These are phyloP conservation scores for Pichiaceae sp. DNA, from an alignment of 1,139 yeast species.

Conservation along the genomic window DNA sequence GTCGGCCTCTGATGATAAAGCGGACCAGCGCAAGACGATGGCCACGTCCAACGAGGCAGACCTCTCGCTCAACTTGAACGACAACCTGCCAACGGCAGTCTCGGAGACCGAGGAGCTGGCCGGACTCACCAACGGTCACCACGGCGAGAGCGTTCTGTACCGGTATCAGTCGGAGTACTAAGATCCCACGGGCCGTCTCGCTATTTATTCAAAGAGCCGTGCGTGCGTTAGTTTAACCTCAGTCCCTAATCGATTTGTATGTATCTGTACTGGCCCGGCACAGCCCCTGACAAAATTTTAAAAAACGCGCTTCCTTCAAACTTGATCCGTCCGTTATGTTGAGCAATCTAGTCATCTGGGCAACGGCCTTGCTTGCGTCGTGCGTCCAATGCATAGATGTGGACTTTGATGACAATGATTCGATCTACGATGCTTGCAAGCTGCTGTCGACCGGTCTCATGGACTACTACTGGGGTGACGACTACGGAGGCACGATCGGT, in stretches of 20 bases:
- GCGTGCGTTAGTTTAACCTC: no score
- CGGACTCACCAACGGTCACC: slow-evolving; percentile 22
- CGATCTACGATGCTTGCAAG: slow-evolving; percentile 44
- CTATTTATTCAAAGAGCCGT: neutral
- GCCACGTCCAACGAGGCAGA: slow-evolving; percentile 20
- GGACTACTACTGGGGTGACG: slow-evolving; percentile 74
- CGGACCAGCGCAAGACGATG: slow-evolving; percentile 1
- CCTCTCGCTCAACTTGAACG: slow-evolving; percentile 17
- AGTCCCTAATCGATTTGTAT: no score
- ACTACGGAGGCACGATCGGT: slow-evolving; percentile 71
- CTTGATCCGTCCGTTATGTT: no score
- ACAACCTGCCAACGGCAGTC: slow-evolving; percentile 19
- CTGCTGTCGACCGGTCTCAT: slow-evolving; percentile 63
- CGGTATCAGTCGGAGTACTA: slow-evolving; percentile 18
- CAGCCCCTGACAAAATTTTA: no score
- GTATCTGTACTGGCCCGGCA: no score
- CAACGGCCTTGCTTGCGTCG: neutral
- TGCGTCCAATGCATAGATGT: slow-evolving; percentile 16
- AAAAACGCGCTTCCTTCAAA: no score
- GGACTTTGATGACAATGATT: slow-evolving; percentile 27
- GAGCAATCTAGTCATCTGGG: no score
- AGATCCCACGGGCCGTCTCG: no score
- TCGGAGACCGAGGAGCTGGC: slow-evolving; percentile 22
- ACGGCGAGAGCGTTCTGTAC: slow-evolving; percentile 21
- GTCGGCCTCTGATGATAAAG: neutral